Evolutionary conservation across 2,329 filamentous ascomycete species (phyloP).

Genomic region (Exophiala spinifera): DNA sequence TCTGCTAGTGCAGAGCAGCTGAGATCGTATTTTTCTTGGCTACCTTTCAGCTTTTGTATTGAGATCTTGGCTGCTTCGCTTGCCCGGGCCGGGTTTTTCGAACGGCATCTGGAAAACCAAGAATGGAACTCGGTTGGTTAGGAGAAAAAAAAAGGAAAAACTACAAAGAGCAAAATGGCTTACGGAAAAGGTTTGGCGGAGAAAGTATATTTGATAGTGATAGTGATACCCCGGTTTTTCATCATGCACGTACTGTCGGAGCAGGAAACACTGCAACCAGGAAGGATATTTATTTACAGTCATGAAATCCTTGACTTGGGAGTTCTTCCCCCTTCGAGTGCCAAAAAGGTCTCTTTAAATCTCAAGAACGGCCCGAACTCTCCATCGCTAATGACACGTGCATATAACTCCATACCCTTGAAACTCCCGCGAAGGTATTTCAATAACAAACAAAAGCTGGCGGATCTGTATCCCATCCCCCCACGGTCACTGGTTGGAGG

Average conservation of each 20-base stretch:
- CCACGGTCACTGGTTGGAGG: neutral
- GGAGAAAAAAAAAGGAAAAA: neutral
- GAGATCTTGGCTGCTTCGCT: constrained; percentile 2
- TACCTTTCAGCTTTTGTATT: constrained; percentile 21
- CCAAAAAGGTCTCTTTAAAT: neutral
- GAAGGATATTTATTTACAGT: neutral
- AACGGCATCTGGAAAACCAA: too few species aligned
- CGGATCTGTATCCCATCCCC: constrained; percentile 1
- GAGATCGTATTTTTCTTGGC: neutral
- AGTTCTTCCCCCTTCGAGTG: neutral
- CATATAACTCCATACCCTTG: neutral
- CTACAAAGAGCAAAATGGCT: neutral
- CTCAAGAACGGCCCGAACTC: too few species aligned
- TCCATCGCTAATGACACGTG: neutral
- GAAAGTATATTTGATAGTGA: neutral
- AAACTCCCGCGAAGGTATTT: neutral
- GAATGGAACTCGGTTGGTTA: neutral
- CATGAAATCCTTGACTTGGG: neutral
- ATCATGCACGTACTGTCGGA: constrained; percentile 6
- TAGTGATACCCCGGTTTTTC: constrained; percentile 6
- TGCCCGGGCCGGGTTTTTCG: too few species aligned
- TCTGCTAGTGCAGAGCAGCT: too few species aligned
- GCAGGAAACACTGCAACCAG: neutral
- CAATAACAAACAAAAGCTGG: too few species aligned
- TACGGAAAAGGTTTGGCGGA: neutral